Conservation (phyloP, 164 flowering plant genomes). For the Echeveria elegans region DNA sequence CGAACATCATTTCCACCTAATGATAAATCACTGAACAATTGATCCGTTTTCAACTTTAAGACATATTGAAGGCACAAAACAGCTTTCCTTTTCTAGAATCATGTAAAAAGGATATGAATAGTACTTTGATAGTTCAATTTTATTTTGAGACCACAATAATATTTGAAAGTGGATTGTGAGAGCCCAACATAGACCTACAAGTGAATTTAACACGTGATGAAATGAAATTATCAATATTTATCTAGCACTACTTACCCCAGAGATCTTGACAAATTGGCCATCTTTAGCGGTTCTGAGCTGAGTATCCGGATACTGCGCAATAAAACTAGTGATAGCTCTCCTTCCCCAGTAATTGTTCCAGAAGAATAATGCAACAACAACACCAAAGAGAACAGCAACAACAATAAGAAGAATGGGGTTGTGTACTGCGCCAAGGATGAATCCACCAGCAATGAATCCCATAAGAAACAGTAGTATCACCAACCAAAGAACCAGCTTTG, state of each 20-base stretch:
- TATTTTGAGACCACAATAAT: neutral
- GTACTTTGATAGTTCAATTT: neutral
- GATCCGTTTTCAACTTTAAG: neutral
- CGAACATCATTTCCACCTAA: neutral
- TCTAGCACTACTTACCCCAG: constrained; percentile 68
- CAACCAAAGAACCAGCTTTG: constrained; percentile 64
- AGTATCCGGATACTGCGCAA: constrained; percentile 83
- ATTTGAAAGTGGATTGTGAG: neutral
- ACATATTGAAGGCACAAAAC: neutral
- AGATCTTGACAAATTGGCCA: constrained; percentile 91
- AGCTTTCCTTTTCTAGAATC: neutral
- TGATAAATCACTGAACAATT: neutral
- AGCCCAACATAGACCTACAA: too few species aligned
- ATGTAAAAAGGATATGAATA: neutral
- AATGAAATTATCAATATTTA: neutral
- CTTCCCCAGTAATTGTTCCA: constrained; percentile 85
- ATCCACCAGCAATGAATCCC: constrained; percentile 94
- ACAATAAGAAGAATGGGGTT: constrained; percentile 84
- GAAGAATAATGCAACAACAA: constrained; percentile 56
- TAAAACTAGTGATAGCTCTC: constrained; percentile 65
- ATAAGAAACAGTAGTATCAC: constrained; percentile 67
- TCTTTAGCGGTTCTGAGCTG: constrained; percentile 88
- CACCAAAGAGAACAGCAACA: constrained; percentile 63
- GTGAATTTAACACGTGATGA: neutral
- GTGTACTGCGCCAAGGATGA: constrained; percentile 86